Evolutionary conservation across 495 filamentous ascomycete genomes (phyloP).

Genomic region (Aspergillus mulundensis): DNA sequence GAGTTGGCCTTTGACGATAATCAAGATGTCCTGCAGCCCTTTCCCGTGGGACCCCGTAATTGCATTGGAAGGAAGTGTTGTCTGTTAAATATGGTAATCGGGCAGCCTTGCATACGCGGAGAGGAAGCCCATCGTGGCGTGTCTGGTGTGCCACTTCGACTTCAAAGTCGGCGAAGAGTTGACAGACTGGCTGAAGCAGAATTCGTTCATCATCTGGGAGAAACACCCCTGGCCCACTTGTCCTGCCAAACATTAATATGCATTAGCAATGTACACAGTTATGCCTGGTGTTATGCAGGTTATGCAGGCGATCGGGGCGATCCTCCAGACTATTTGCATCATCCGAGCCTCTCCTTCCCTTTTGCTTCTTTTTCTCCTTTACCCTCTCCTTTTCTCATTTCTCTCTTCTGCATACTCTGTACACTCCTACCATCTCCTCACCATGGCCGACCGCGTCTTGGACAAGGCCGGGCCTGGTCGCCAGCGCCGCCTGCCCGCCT

Average conservation of each 20-base stretch:
- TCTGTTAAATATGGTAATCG: neutral
- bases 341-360: neutral
- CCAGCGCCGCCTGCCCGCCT: constrained; percentile 24
- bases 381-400: neutral
- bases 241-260: too few relatives aligned
- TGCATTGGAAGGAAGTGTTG: neutral
- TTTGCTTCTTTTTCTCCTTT: neutral
- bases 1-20: neutral
- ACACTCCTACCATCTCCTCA: neutral
- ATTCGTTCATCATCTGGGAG: neutral
- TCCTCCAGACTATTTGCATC: neutral
- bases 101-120: neutral
- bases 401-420: too few relatives aligned
- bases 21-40: too few relatives aligned
- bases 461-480: neutral
- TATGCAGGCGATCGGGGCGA: neutral
- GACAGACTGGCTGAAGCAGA: neutral
- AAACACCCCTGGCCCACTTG: neutral
- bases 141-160: neutral
- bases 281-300: neutral
- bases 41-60: too few relatives aligned
- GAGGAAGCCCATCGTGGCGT: neutral
- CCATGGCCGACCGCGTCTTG: neutral
- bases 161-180: neutral
- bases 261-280: too few relatives aligned